Conservation (phyloP, 2,329 filamentous ascomycete genomes). For the Xylariaceae sp. region DNA sequence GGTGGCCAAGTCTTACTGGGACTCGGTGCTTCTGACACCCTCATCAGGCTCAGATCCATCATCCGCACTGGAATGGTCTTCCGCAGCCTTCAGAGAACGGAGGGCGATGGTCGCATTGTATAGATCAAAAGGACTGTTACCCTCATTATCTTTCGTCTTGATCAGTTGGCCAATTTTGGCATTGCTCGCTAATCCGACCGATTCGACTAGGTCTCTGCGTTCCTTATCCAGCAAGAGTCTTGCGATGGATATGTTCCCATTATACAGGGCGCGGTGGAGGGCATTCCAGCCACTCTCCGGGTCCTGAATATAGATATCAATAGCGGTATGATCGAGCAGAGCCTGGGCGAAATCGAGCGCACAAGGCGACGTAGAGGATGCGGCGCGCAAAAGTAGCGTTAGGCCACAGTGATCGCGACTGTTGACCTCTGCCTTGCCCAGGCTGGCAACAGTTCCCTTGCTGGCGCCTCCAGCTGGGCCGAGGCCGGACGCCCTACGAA, state of each 20-base stretch:
- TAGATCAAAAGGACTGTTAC: conserved; percentile 89
- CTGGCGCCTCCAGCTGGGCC: conserved; percentile 39
- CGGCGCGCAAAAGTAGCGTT: conserved; percentile 79
- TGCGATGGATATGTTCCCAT: conserved; percentile 83
- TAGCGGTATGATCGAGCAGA: conserved; percentile 74
- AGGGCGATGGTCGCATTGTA: conserved; percentile 84
- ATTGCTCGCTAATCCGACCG: conserved; percentile 53
- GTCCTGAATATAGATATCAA: conserved; percentile 86
- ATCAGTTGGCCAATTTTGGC: conserved; percentile 71
- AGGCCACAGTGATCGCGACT: conserved; percentile 76
- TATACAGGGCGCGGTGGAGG: conserved; percentile 84
- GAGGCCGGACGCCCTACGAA: conserved; percentile 50
- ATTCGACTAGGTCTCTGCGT: conserved; percentile 57
- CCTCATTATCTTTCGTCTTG: conserved; percentile 93
- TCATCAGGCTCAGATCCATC: conserved; percentile 54
- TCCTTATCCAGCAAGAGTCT: conserved; percentile 78
- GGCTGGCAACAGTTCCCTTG: conserved; percentile 41
- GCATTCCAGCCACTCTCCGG: conserved; percentile 94
- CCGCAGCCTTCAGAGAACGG: conserved; percentile 53
- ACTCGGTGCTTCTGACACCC: conserved; percentile 31
- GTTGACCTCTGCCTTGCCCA: conserved; percentile 70
- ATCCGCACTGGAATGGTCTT: conserved; percentile 37
- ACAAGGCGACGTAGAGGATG: conserved; percentile 66
- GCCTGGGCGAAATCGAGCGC: conserved; percentile 73
- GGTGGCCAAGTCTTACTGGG: conserved; percentile 20